Base-by-base conservation (phyloP, 805 yeast genomes). In the Hanseniaspora jakobsenii region DNA sequence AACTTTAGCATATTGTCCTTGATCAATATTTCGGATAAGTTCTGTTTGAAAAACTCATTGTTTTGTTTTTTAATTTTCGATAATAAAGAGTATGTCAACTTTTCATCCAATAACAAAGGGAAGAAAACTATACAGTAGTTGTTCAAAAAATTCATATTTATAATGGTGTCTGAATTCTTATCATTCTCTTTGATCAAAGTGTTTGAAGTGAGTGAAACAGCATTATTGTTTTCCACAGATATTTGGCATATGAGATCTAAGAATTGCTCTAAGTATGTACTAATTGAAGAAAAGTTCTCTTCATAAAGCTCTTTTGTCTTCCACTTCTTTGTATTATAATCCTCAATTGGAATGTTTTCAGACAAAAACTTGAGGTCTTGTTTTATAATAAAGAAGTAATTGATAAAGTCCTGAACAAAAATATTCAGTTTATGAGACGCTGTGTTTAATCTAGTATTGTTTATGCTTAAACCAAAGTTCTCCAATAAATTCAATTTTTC, bases 1-100 rank as follows among this genome's bases (percentile, higher is more conserved):
- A 86, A 53, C 53, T 79, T 80, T 0, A 91, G 89, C 53, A 85
- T 67, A 19, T 75, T 67, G 36, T 77, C 67, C 45, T 64, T 60
- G 32, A 76, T 56, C 13, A 78, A 59, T n/a, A 52, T 53, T n/a
- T 56, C 57, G 10, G 76, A 67, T 57, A 75, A 79, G 1, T 49
- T 47, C 2, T 45, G 16, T 29, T 36, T 35, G 10, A 30, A 41
- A 26, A 41, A 34, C 5, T 41, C 45, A 34, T 41, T 41, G 16
- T 41, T 29, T 22, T 41, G 23, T 24, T 28, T 41, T 24, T 34
- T 41, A 14, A 41, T 18, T 9, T 12, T 6, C 5, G 23, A 19
- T 35, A 28, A 5, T 27, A 22, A 34, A 21, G 34, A 27, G 21
- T 10, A 32, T 19, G 36, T 32, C 13, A 32, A n/a, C 18, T 32